Base-by-base conservation (phyloP, 805 yeast genomes). In the Wilhelminamyces savonicus region DNA sequence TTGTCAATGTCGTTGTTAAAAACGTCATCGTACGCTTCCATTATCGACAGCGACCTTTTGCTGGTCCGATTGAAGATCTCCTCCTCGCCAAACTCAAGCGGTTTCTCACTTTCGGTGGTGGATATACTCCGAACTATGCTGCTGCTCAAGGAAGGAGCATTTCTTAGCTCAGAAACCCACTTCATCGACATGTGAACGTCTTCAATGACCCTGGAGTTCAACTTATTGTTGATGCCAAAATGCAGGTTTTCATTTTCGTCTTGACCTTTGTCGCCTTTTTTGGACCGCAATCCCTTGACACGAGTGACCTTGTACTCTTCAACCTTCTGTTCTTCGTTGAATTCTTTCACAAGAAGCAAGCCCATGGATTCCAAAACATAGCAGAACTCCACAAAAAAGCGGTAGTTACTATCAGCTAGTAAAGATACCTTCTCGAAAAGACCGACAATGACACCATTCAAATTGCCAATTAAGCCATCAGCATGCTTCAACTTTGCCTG, bases 321-420 rank as follows among this genome's bases (percentile, higher is more conserved):
- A 11, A 31, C 34, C 8, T 52, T 52, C 13, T 38, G 38, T n/a
- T 39, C 37, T 21, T 34, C 31, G 17, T 41, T 29, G 8, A 29
- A 22, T 23, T 68, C 70, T 28, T 66, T 65, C 2, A 72, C 63
- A 27, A 83, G 66, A 21, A 86, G 65, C 27, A 87, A 61, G 0
- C 97, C 96, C 66, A 87, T 76, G 3, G 80, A 68, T 46, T 83
- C 94, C 19, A 84, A 58, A 3, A 81, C 57, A 27, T 71, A 59
- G 34, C 88, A 78, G 24, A 60, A 52, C 28, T 63, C 70, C 4
- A 66, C 46, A 34, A 78, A 56, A 29, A 41, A 54, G 5, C 47
- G 50, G 34, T 45, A 52, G 26, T 46, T 43, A 8, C 33, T 27
- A 3, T 41, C 42, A 3, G 44, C 31, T 4, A 54, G 38, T 7